These are phyloP conservation scores for Wickerhamiella cacticola DNA, from an alignment of 805 yeast genomes.

Conservation along the genomic window DNA sequence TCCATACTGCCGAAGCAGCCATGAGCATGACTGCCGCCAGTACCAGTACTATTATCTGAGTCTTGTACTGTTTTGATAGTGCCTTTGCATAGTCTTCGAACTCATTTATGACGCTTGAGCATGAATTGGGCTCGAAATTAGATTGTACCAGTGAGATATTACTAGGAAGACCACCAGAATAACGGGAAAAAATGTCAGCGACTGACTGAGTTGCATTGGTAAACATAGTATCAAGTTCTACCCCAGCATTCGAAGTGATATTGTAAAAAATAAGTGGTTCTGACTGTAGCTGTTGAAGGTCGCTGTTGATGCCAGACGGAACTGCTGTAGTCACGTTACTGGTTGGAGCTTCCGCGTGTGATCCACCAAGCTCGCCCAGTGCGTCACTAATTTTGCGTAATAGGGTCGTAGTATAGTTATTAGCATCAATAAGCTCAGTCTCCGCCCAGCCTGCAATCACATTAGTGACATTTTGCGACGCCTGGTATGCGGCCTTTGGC, in stretches of 20 bases:
- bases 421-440: conserved; percentile 6
- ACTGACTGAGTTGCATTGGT: neutral
- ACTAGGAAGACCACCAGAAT: conserved; percentile 7
- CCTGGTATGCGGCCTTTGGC: conserved; percentile 6
- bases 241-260: conserved; percentile 12
- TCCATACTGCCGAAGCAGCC: conserved; percentile 11
- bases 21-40: conserved; percentile 13
- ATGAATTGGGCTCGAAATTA: neutral
- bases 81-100: neutral
- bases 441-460: conserved; percentile 13
- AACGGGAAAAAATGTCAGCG: neutral
- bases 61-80: conserved; percentile 9
- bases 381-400: conserved; percentile 11
- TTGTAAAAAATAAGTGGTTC: conserved; percentile 8
- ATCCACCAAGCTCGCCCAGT: conserved; percentile 1
- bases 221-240: conserved; percentile 6
- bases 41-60: conserved; percentile 9
- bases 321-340: conserved; percentile 4
- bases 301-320: conserved; percentile 2
- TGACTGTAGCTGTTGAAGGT: neutral
- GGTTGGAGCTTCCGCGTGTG: neutral
- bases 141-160: conserved; percentile 7
- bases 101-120: neutral
- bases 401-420: conserved; percentile 6
- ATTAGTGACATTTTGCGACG: conserved; percentile 13